phyloP scores from a whole-genome alignment of 139 green algal genomes.

The Coelastrella sp. region DNA sequence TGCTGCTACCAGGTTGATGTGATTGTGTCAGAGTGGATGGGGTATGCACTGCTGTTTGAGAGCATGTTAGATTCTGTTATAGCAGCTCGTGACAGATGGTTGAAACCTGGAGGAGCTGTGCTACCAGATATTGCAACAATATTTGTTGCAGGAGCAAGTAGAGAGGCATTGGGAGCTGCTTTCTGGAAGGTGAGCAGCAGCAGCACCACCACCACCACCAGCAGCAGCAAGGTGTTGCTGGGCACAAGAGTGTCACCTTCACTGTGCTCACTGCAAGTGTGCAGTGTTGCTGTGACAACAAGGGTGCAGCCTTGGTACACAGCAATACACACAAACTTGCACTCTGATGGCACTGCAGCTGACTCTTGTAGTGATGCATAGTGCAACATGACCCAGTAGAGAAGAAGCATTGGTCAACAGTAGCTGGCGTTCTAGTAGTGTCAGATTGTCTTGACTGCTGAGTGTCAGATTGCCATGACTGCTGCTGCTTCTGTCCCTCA shows the following conservation, averaged over 20 bases:
- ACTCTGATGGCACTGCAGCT: too few relatives aligned
- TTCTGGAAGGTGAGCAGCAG: slow-evolving; percentile 79
- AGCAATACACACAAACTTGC: too few relatives aligned
- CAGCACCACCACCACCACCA: not conserved
- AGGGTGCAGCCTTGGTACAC: too few relatives aligned
- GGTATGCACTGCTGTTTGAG: slow-evolving; percentile 98
- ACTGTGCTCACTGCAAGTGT: too few relatives aligned
- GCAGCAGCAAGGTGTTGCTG: too few relatives aligned
- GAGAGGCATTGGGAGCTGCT: slow-evolving; percentile 59
- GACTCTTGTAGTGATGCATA: too few relatives aligned
- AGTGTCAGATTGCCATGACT: not conserved
- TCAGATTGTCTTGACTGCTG: not conserved
- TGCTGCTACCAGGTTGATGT: slow-evolving; percentile 78
- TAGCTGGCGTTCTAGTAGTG: not conserved
- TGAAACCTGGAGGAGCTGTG: slow-evolving; percentile 61
- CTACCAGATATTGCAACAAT: slow-evolving; percentile 90
- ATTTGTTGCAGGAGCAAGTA: slow-evolving; percentile 73
- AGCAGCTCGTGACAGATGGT: slow-evolving; percentile 55
- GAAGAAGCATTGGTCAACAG: too few relatives aligned
- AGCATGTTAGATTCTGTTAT: slow-evolving; percentile 94
- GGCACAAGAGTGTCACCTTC: too few relatives aligned
- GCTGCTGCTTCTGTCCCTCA: slow-evolving; percentile 5
- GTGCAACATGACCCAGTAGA: too few relatives aligned
- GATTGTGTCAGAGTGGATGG: slow-evolving; percentile 98
- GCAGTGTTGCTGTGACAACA: too few relatives aligned